Evolutionary conservation across 352 stramenopile genomes (phyloP), one percentile per base, ranked within the genome.

Genomic region (Nothophytophthora sp.): DNA sequence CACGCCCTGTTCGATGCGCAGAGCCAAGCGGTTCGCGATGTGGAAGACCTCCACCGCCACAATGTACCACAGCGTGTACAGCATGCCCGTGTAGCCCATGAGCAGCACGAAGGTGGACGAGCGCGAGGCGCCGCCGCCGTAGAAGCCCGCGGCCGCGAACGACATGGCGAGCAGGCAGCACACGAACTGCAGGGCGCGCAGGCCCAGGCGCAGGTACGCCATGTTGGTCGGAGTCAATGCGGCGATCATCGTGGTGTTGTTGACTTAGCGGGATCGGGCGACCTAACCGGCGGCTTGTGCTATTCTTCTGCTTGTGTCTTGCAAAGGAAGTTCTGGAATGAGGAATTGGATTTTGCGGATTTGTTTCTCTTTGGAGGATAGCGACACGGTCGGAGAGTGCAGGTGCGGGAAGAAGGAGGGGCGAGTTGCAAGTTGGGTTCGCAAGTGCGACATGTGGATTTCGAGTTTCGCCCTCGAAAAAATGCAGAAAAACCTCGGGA

Each of bases 1-100:
- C 2, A 68, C 20, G n/a, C 8, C 43, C 20, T 77, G 50, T 16
- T 80, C 62, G 5, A 69, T 30, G 2, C 57, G 38, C 12, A 64
- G 46, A 11, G 60, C 38, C 5, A 53, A 44, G 16, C 68, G 70
- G 35, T 50, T 50, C n/a, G 47, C 60, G 22, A 70, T n/a, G 45
- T 71, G 48, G 40, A 78, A 60, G n/a, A 80, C 30, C 41, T 90
- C 70, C n/a, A 88, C 61, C 8, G 52, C 68, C 30, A 79, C 45
- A 1, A 86, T 1, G 25, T 69, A 57, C 61, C 65, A 87, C 38
- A 87, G 56, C 5, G 41, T 65, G 55, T 86, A 88, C 13, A 90
- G 49, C 76, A 86, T 74, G 13, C 67, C 54, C 4, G 75, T 81
- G 60, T 88, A 88, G 16, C 70, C 63, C 65, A 86, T 76, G 27